Evolutionary conservation across 192 early-diverging fungal genomes (phyloP), one percentile per base, ranked within the genome.

Genomic region (Entomortierella chlamydospora): DNA sequence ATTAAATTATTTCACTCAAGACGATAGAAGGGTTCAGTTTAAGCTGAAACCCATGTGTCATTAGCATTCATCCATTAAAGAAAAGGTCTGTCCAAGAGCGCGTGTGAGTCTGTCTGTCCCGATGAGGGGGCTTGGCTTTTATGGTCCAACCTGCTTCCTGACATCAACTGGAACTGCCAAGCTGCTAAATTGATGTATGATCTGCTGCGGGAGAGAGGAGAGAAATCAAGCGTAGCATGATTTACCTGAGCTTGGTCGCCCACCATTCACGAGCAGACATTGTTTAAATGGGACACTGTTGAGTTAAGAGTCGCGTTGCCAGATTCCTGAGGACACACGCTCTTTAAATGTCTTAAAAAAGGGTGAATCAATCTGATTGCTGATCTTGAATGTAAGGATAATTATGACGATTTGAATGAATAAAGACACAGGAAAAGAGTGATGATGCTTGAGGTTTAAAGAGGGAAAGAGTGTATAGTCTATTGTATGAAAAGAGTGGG

Each of bases 201-300:
- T n/a, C 45, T 4, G 15, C 45, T 20, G 20, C 20, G 45, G 45
- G 20, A 37, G 7, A 20, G 8, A 51, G 20, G 5, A 10, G 4
- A 37, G 34, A 37, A 37, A 37, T 37, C 5, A 25, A 53, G 51
- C 22, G 45, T 22, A 49, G 30, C 2, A 3, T 42, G 11, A 31
- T 31, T 43, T 68, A 78, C 73, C 73, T 78, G 67, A 78, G 73
- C 66, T 78, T 78, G 61, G 39, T 69, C 45, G 73, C 60, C 73
- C 73, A 78, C 73, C 73, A 78, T 64, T 68, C 66, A 54, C 73
- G 73, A 45, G 73, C 31, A 61, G 73, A 57, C 73, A 78, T 78
- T 78, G 56, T 64, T 55, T 26, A 4, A 34, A 47, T 23, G 13
- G 23, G 30, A 22, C n/a, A 18, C 26, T 30, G 3, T 17, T 20